Conservation (phyloP, 495 filamentous ascomycete genomes). For the Podospora pseudopauciseta region DNA sequence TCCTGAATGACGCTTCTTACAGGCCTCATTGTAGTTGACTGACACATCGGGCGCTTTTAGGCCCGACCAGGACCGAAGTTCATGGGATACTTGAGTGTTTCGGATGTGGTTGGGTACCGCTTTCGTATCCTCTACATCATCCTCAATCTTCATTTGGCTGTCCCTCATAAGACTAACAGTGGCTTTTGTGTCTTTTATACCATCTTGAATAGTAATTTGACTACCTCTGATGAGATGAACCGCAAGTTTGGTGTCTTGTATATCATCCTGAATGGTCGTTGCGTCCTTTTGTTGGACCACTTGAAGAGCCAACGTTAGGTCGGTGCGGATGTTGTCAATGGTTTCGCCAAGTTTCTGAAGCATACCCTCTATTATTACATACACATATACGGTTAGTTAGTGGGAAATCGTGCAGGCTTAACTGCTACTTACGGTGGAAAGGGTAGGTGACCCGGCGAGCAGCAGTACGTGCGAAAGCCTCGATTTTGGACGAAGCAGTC, state of each 20-base stretch:
- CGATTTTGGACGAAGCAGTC: neutral
- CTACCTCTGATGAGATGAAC: too few species aligned
- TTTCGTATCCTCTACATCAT: neutral
- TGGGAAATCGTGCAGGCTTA: neutral
- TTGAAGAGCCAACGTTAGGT: neutral
- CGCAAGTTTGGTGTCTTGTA: neutral
- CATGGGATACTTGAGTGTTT: neutral
- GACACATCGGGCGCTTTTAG: neutral
- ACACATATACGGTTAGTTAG: too few species aligned
- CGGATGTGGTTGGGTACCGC: neutral
- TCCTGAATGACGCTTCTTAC: slow-evolving; percentile 10
- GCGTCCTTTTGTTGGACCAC: neutral
- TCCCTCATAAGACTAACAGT: too few species aligned
- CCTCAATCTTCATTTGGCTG: neutral
- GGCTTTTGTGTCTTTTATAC: neutral
- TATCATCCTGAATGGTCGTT: neutral
- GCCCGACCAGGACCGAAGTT: neutral
- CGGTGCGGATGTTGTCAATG: neutral
- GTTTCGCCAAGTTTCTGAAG: neutral
- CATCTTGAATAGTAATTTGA: neutral
- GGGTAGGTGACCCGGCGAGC: neutral
- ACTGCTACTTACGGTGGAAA: neutral
- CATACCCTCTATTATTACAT: neutral
- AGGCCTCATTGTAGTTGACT: slow-evolving; percentile 13
- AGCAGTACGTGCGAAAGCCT: neutral